phyloP scores from a whole-genome alignment of 495 filamentous ascomycete genomes.

The Talaromyces thailandensis region DNA sequence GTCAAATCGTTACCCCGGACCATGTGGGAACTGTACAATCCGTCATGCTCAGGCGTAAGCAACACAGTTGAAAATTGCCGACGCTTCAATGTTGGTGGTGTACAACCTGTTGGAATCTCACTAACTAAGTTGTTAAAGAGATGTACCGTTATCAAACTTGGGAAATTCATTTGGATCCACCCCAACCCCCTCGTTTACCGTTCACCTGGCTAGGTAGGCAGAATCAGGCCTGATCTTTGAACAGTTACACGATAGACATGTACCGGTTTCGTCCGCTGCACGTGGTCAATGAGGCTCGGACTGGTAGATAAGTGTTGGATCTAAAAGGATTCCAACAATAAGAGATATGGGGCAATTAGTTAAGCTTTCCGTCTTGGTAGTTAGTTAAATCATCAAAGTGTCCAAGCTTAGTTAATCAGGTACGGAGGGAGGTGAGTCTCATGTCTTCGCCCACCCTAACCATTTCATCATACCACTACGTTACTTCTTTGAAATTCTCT shows the following conservation, averaged over 20 bases:
- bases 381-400: background rate
- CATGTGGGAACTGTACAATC: background rate
- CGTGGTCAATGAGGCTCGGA: background rate
- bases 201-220: no score
- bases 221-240: background rate
- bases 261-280: background rate
- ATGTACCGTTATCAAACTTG: no score
- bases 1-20: background rate
- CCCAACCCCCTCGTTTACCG: no score
- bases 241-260: background rate
- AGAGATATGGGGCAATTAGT: background rate
- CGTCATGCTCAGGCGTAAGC: background rate
- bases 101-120: no score
- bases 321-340: no score
- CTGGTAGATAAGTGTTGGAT: no score
- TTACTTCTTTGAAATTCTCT: background rate
- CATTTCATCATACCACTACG: background rate
- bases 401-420: background rate
- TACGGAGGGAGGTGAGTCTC: no score
- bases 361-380: background rate
- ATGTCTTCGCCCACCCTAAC: background rate
- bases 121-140: no score
- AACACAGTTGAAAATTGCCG: background rate
- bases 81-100: no score
- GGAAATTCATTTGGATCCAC: no score